Evolutionary conservation across 169 alveolate genomes (phyloP).

Genomic region (Eimeria sp.): DNA sequence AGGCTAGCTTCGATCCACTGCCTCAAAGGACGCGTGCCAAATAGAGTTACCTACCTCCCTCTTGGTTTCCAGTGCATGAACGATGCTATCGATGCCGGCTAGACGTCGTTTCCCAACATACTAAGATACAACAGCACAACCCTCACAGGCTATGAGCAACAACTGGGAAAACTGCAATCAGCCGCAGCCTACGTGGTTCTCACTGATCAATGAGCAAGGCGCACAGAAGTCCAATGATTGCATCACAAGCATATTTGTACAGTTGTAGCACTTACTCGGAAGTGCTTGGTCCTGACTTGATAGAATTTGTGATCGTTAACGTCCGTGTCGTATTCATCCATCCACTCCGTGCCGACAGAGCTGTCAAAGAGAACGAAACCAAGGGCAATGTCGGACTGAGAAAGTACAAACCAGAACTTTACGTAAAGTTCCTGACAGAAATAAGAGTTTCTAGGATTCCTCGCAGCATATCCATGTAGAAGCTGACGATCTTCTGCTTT

Average conservation of each 20-base stretch:
- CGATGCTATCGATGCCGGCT: conserved; percentile 34
- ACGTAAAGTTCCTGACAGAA: neutral
- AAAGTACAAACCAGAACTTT: conserved; percentile 11
- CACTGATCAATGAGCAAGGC: neutral
- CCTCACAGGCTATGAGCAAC: neutral
- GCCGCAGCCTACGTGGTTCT: neutral
- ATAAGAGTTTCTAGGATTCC: neutral
- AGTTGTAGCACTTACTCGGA: conserved; percentile 43
- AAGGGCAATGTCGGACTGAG: conserved; percentile 65
- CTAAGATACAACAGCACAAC: neutral
- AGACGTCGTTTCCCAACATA: conserved; percentile 68
- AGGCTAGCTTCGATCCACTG: neutral
- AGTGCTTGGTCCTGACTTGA: conserved; percentile 65
- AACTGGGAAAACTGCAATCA: neutral
- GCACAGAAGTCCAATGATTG: neutral
- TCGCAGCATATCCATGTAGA: neutral
- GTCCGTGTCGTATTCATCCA: conserved; percentile 73
- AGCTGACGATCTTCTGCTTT: neutral
- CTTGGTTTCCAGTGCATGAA: conserved; percentile 2
- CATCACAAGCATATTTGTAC: neutral
- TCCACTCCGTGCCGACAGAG: conserved; percentile 79
- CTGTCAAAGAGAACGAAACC: conserved; percentile 82
- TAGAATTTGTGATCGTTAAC: conserved; percentile 78
- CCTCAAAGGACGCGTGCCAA: neutral
- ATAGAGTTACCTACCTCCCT: neutral